These are phyloP conservation scores for Corylus heterophylla DNA, from an alignment of 306 rosid genomes.

Conservation along the genomic window DNA sequence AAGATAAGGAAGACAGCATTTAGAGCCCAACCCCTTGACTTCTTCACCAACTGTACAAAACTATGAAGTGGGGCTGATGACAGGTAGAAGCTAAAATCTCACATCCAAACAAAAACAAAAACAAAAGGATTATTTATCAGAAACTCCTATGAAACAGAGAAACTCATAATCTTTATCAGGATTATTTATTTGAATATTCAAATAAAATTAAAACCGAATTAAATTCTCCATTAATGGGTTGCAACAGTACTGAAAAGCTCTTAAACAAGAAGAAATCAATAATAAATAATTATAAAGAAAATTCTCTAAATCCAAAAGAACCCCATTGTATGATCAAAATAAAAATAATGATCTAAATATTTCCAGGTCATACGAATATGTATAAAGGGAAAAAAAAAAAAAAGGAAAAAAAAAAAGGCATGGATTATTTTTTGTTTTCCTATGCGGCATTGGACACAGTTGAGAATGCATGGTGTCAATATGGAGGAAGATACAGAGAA, in stretches of 20 bases:
- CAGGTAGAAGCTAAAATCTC: conserved; percentile 24
- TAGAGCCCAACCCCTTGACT: conserved; percentile 23
- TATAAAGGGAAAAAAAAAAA: background rate
- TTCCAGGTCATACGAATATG: background rate
- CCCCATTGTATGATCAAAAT: background rate
- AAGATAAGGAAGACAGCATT: conserved; percentile 4
- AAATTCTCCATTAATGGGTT: no score
- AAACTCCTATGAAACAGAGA: background rate
- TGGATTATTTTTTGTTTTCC: no score
- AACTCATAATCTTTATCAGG: background rate
- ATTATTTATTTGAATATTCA: no score
- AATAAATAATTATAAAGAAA: background rate
- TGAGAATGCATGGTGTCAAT: no score
- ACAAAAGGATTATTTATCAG: background rate
- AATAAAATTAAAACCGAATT: no score
- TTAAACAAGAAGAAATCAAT: no score
- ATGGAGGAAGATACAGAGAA: no score
- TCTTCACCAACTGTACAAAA: conserved; percentile 32
- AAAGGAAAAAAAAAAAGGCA: no score
- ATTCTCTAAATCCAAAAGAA: conserved; percentile 17
- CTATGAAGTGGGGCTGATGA: conserved; percentile 17
- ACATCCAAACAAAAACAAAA: conserved; percentile 10
- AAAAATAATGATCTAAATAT: no score
- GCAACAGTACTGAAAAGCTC: no score
- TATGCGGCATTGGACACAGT: no score